phyloP scores from a whole-genome alignment of 108 stramenopile genomes.

The Chaetoceros tenuissimus region DNA sequence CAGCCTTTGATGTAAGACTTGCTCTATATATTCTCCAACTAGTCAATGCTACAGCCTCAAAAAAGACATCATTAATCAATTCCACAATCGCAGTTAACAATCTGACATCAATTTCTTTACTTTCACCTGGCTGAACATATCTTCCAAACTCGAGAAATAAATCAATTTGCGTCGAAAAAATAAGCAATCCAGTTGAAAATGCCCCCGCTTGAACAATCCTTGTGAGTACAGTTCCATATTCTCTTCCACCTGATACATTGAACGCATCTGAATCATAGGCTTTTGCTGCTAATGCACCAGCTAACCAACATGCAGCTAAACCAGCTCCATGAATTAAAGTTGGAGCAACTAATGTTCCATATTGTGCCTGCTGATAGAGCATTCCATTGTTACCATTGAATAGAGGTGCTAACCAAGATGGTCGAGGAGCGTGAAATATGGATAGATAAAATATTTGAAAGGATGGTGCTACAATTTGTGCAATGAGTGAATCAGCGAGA shows the following conservation, averaged over 20 bases:
- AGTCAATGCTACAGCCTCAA: conserved; percentile 46
- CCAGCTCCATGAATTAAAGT: conserved; percentile 73
- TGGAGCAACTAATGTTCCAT: conserved; percentile 67
- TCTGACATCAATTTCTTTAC: conserved; percentile 35
- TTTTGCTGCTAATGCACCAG: conserved; percentile 58
- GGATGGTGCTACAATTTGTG: conserved; percentile 67
- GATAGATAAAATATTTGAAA: conserved; percentile 53
- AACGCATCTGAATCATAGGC: conserved; percentile 54
- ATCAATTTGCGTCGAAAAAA: conserved; percentile 68
- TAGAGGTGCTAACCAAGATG: conserved; percentile 62
- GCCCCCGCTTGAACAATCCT: conserved; percentile 58
- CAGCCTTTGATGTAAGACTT: conserved; percentile 1
- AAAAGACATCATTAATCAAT: conserved; percentile 62
- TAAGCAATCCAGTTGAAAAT: conserved; percentile 63
- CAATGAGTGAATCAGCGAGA: conserved; percentile 49
- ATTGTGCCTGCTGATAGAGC: conserved; percentile 17
- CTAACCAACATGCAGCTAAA: conserved; percentile 62
- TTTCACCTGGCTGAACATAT: conserved; percentile 59
- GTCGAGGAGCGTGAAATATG: conserved; percentile 38
- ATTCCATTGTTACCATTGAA: conserved; percentile 16
- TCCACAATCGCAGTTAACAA: conserved; percentile 44
- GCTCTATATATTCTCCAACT: conserved; percentile 41
- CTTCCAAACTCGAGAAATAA: conserved; percentile 42
- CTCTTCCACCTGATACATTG: conserved; percentile 8
- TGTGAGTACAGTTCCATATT: conserved; percentile 16